phyloP scores from a whole-genome alignment of 495 filamentous ascomycete genomes.

The Podospora comata region DNA sequence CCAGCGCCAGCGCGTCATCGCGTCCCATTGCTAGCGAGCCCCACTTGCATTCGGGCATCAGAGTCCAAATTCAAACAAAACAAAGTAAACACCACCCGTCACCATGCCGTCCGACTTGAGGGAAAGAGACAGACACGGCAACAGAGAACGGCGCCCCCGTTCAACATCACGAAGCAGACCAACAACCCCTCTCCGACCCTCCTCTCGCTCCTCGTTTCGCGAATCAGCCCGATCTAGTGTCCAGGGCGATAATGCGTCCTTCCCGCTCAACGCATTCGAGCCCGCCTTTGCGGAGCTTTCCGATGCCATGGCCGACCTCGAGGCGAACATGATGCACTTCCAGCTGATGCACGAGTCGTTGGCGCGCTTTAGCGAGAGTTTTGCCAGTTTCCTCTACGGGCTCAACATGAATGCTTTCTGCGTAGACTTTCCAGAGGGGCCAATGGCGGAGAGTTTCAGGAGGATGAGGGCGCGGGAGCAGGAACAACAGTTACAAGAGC shows the following conservation, averaged over 20 bases:
- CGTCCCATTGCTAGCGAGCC: background rate
- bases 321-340: conserved; percentile 95
- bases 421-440: conserved; percentile 87
- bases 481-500: conserved; percentile 6
- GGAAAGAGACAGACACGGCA: background rate
- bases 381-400: conserved; percentile 91
- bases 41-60: conserved; percentile 5
- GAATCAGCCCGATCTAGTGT: conserved; percentile 54
- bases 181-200: conserved; percentile 87
- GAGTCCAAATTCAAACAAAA: conserved; percentile 4
- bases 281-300: conserved; percentile 89
- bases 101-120: conserved; percentile 19
- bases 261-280: conserved; percentile 79
- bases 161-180: conserved; percentile 69
- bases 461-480: conserved; percentile 57
- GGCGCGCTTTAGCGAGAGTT: conserved; percentile 91
- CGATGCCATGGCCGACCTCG: conserved; percentile 91
- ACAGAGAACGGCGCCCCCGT: conserved; percentile 29
- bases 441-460: conserved; percentile 65
- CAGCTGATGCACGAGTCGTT: conserved; percentile 96
- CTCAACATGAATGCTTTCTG: conserved; percentile 99
- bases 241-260: conserved; percentile 55
- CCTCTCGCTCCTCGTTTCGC: conserved; percentile 83
- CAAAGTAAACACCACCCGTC: conserved; percentile 3
- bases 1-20: background rate